Conservation (phyloP, 2,329 filamentous ascomycete genomes). For the Setomelanomma holmii region DNA sequence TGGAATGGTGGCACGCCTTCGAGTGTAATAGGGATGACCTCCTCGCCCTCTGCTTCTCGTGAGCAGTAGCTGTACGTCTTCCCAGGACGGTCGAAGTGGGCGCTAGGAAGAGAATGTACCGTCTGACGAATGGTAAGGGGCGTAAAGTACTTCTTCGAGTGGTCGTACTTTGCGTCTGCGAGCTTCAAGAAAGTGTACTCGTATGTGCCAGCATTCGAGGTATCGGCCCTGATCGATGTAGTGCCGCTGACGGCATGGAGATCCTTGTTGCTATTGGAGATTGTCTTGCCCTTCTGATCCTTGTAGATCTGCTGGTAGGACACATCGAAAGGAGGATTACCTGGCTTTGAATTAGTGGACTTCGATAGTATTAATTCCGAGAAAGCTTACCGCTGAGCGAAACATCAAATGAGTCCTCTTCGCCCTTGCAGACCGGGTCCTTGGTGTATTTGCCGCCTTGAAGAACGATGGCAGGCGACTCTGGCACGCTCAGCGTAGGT, state of each 20-base stretch:
- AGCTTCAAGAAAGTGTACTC: conserved; percentile 85
- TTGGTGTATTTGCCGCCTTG: conserved; percentile 69
- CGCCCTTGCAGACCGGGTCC: conserved; percentile 88
- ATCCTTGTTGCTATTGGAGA: conserved; percentile 67
- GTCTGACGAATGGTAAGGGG: conserved; percentile 78
- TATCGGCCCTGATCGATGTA: conserved; percentile 85
- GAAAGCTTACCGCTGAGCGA: conserved; percentile 71
- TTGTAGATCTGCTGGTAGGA: conserved; percentile 82
- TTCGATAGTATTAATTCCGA: background rate
- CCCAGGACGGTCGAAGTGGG: conserved; percentile 81
- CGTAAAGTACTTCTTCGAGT: conserved; percentile 69
- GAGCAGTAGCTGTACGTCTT: conserved; percentile 97
- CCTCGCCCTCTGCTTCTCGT: conserved; percentile 79
- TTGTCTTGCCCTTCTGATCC: conserved; percentile 66
- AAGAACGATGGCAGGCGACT: conserved; percentile 65
- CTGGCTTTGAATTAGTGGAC: conserved; percentile 52
- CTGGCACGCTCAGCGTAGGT: conserved; percentile 72
- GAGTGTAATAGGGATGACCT: conserved; percentile 85
- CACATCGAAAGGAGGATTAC: conserved; percentile 80
- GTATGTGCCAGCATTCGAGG: conserved; percentile 79
- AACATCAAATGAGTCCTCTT: conserved; percentile 88
- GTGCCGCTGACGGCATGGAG: conserved; percentile 79
- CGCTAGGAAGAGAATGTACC: conserved; percentile 83
- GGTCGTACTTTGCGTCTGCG: conserved; percentile 84
- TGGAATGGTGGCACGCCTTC: conserved; percentile 87